Percentiles rank a stretch among this genome's conserved stretches.
Conservation (phyloP, 192 early-diverging fungal genomes). For the Helicostylum pulchrum region DNA sequence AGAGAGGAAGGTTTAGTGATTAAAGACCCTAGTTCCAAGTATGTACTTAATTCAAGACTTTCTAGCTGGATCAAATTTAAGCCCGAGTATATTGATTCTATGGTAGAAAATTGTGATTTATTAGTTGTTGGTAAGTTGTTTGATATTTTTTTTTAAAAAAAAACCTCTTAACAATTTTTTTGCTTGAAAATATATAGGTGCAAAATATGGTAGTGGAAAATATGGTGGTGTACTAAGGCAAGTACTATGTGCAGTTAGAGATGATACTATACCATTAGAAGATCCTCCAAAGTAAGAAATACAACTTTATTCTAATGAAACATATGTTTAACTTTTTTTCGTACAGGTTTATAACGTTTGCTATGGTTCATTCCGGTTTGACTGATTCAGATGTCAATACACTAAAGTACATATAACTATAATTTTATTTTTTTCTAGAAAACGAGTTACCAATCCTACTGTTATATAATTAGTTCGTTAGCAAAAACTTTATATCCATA, state of each 20-base stretch:
- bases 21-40: conserved; percentile 62
- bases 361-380: conserved; percentile 70
- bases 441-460: not conserved
- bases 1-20: conserved; percentile 64
- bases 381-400: conserved; percentile 55
- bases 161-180: not conserved
- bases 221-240: conserved; percentile 51
- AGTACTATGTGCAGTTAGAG: conserved; percentile 59
- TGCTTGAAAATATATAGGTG: conserved; percentile 27
- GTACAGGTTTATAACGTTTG: conserved; percentile 51
- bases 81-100: conserved; percentile 70
- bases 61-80: conserved; percentile 76
- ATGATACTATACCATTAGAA: conserved; percentile 26
- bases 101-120: conserved; percentile 72
- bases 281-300: conserved; percentile 13
- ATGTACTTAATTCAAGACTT: conserved; percentile 50
- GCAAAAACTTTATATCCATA: conserved; percentile 32
- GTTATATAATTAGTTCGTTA: conserved; percentile 19
- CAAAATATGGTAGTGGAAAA: conserved; percentile 58
- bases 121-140: conserved; percentile 60
- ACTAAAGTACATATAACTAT: conserved; percentile 41
- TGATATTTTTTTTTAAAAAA: not conserved
- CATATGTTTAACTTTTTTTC: not conserved
- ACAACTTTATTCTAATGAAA: not conserved
- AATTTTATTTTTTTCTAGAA: not conserved